Base-by-base conservation (phyloP, 176 grass and related monocot genomes). In the Carex cristatella region DNA sequence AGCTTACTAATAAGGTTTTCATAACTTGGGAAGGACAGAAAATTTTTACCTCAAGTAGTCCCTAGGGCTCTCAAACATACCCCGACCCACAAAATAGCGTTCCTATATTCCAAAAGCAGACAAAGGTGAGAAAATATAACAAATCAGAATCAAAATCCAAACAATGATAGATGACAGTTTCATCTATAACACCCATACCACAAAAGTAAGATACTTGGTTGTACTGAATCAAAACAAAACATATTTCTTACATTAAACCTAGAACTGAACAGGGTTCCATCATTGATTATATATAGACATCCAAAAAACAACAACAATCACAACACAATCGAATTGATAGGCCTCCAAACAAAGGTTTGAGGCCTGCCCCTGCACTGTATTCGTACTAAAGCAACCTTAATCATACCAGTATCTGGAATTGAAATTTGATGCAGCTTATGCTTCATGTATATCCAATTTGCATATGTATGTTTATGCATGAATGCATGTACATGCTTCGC, bases 31-130 rank as follows among this genome's bases (percentile, higher is more conserved):
- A 48, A 16, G 59, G 5, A 12, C n/a, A 60, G 23, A 76, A 68
- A 44, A 75, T 2, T 30, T n/a, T 46, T 87, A 98, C 95, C 93
- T 94, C 42, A 90, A 87, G 89, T 95, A 98, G 65, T 95, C 88
- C 61, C 82, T 85, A 83, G 92, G 85, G 58, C 90, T 98, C 86
- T 98, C 95, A 83, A 90, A 94, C 81, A 98, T 92, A 55, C 91
- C 93, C 53, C 95, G 88, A 13, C 95, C 95, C 87, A 98, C 49
- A 86, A 90, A 98, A 88, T 98, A 98, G 65, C 95, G 84, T 68
- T 98, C 95, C 95, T 98, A 86, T 75, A 71, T 81, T 56, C 82
- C 85, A 77, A 86, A 57, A 76, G 5, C 18, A 44, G 14, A 90
- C 57, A 14, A 82, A 83, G 65, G 79, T 88, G 38, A 89, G 35